Evolutionary conservation across 78 protist genomes (phyloP).

Genomic region (Polysphondylium violaceum): DNA sequence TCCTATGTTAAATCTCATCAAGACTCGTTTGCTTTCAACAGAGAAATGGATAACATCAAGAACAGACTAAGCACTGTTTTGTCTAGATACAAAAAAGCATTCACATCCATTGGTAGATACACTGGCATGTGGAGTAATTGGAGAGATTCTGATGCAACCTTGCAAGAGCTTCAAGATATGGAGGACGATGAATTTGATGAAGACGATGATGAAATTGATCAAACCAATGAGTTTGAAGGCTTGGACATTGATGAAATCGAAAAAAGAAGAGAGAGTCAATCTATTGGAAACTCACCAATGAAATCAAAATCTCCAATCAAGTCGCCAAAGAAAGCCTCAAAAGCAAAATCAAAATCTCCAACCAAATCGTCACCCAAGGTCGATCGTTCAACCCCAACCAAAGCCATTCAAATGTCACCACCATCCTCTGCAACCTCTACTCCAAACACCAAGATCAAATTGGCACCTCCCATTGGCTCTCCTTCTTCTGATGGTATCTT

Average conservation of each 20-base stretch:
- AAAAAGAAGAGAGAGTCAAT: conserved; percentile 13
- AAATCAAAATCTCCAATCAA: background rate
- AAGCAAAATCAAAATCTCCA: no score
- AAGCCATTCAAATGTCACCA: no score
- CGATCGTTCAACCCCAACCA: no score
- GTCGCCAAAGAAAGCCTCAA: conserved; percentile 33
- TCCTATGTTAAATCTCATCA: conserved; percentile 64
- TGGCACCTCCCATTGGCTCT: no score
- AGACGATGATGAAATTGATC: conserved; percentile 14
- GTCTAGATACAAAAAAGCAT: conserved; percentile 61
- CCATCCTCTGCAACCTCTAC: no score
- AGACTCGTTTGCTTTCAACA: conserved; percentile 61
- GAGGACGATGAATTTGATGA: conserved; percentile 36
- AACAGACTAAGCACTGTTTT: conserved; percentile 62
- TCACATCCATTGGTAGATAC: conserved; percentile 77
- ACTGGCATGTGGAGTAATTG: conserved; percentile 76
- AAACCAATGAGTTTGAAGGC: no score
- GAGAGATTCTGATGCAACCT: conserved; percentile 62
- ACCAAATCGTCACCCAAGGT: no score
- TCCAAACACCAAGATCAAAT: no score
- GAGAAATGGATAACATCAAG: conserved; percentile 78
- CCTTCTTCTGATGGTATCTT: no score
- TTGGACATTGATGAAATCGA: conserved; percentile 5
- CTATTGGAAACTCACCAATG: background rate
- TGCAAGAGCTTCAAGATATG: conserved; percentile 38